phyloP scores from a whole-genome alignment of 257 asterid species.

The Cruciata laevipes region DNA sequence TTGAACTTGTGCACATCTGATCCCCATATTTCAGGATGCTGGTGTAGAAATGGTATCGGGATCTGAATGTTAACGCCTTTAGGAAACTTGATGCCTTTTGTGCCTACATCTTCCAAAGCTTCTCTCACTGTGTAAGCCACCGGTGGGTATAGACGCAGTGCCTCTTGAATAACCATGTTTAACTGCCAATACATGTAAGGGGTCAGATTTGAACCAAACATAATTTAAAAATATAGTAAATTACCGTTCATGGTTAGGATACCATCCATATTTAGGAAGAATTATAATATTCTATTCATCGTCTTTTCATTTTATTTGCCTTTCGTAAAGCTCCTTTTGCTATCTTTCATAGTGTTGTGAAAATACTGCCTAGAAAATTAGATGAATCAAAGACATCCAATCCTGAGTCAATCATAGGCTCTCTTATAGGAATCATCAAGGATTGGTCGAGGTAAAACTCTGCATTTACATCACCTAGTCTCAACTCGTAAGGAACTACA shows the following conservation, averaged over 20 bases:
- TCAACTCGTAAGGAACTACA: not conserved
- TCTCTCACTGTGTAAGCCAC: conserved; percentile 54
- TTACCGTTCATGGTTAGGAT: not conserved
- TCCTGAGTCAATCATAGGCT: not conserved
- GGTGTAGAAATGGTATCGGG: conserved; percentile 48
- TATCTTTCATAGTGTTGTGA: not conserved
- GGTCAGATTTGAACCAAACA: not conserved
- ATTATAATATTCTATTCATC: not conserved
- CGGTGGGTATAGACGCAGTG: conserved; percentile 67
- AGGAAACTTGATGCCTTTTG: conserved; percentile 44
- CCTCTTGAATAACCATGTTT: conserved; percentile 55
- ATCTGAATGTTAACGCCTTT: conserved; percentile 54
- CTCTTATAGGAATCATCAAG: not conserved
- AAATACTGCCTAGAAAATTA: not conserved
- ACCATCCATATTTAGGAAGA: not conserved
- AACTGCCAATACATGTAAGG: conserved; percentile 32
- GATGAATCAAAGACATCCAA: not conserved
- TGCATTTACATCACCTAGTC: not conserved
- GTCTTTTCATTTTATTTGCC: too few species aligned
- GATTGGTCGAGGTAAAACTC: not conserved
- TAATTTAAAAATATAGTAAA: not conserved
- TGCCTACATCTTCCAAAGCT: conserved; percentile 48
- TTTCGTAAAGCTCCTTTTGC: not conserved
- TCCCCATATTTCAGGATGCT: conserved; percentile 47
- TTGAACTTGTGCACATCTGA: conserved; percentile 39